phyloP scores from a whole-genome alignment of 192 early-diverging fungal species.

The Linnemannia hyalina region DNA sequence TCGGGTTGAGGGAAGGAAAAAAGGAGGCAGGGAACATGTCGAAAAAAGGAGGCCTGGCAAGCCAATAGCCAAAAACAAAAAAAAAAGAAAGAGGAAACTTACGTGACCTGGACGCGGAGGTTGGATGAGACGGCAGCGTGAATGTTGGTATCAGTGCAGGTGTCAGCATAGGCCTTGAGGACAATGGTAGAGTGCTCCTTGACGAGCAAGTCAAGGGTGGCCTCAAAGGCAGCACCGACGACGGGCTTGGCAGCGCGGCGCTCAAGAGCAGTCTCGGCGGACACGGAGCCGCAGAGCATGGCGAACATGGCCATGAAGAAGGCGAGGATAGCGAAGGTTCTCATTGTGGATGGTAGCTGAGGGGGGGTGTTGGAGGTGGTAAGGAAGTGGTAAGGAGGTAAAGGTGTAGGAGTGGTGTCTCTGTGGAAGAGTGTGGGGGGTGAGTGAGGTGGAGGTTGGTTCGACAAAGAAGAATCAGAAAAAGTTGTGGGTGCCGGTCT shows the following conservation, averaged over 20 bases:
- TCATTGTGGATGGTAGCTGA: slow-evolving; percentile 5
- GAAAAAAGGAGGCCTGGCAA: neutral
- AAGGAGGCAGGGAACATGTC: neutral
- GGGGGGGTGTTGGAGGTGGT: neutral
- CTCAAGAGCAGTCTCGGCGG: slow-evolving; percentile 24
- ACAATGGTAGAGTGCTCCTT: slow-evolving; percentile 31
- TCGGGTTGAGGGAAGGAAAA: neutral
- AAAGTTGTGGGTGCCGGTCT: neutral
- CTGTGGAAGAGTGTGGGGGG: slow-evolving; percentile 15
- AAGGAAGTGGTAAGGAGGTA: neutral
- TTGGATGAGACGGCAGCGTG: slow-evolving; percentile 4
- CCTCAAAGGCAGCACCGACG: slow-evolving; percentile 20
- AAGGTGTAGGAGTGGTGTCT: neutral
- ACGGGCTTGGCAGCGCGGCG: neutral
- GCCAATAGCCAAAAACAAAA: neutral
- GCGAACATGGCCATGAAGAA: slow-evolving; percentile 36
- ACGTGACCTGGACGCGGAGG: slow-evolving; percentile 28
- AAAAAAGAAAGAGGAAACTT: neutral
- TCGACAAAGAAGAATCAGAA: slow-evolving; percentile 4
- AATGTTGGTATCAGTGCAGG: slow-evolving; percentile 29
- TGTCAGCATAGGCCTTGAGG: slow-evolving; percentile 34
- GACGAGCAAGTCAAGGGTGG: slow-evolving; percentile 25
- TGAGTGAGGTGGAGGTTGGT: slow-evolving; percentile 1
- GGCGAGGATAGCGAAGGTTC: slow-evolving; percentile 17
- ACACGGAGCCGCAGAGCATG: slow-evolving; percentile 30